Percentiles rank a stretch among this genome's conserved stretches.
Conservation (phyloP, 208 protist species). For the Herpetomonas samuelpessoai region DNA sequence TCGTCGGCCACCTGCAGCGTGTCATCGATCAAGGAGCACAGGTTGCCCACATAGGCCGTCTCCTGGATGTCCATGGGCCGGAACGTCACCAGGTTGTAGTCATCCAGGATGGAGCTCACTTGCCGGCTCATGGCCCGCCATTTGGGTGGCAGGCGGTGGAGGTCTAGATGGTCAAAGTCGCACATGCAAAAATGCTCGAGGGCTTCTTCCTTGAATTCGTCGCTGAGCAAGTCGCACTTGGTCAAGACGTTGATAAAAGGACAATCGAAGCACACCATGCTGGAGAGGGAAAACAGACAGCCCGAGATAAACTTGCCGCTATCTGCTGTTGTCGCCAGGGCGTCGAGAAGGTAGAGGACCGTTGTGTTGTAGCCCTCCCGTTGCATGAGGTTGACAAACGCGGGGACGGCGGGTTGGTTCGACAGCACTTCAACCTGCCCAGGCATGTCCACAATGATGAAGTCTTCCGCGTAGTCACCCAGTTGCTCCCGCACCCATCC, state of each 20-base stretch:
- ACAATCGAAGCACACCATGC: slow-evolving; percentile 92
- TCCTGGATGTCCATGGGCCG: slow-evolving; percentile 78
- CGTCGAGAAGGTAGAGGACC: slow-evolving; percentile 87
- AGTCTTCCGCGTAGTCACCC: slow-evolving; percentile 93
- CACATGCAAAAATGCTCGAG: slow-evolving; percentile 88
- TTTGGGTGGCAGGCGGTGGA: slow-evolving; percentile 50
- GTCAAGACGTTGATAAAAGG: slow-evolving; percentile 91
- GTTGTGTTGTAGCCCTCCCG: slow-evolving; percentile 77
- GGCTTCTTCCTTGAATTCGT: slow-evolving; percentile 58
- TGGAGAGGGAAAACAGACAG: slow-evolving; percentile 87
- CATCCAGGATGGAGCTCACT: slow-evolving; percentile 58
- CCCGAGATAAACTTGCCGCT: slow-evolving; percentile 89
- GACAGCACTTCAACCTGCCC: slow-evolving; percentile 99
- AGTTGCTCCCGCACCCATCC: slow-evolving; percentile 95
- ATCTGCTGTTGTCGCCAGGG: slow-evolving; percentile 78
- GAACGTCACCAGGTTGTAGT: slow-evolving; percentile 86
- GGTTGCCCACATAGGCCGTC: slow-evolving; percentile 57
- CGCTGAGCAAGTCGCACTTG: slow-evolving; percentile 86
- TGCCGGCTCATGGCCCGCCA: slow-evolving; percentile 72
- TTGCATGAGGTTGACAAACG: slow-evolving; percentile 81
- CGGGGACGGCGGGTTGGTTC: slow-evolving; percentile 91
- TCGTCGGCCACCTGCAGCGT: slow-evolving; percentile 86
- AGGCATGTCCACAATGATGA: slow-evolving; percentile 99
- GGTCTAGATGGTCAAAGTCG: slow-evolving; percentile 86
- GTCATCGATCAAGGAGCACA: slow-evolving; percentile 76